A percentile compares a stretch with the other conserved stretches of the same genome.
phyloP scores from a whole-genome alignment of 768 basidiomycete genomes.

The Boletales sp. region DNA sequence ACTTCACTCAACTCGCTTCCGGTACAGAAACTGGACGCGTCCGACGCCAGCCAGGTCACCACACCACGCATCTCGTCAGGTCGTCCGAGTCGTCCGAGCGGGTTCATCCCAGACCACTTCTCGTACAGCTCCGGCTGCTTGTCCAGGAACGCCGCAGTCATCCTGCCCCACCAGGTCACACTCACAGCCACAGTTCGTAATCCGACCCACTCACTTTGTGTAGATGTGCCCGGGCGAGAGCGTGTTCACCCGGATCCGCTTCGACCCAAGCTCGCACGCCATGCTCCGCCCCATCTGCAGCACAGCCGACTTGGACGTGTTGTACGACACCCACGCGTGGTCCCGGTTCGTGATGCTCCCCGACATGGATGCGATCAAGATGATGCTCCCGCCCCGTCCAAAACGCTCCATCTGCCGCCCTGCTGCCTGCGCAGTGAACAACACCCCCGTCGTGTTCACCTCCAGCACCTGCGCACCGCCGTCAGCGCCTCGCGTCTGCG shows the following conservation, averaged over 20 bases:
- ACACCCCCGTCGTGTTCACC: slow-evolving; percentile 60
- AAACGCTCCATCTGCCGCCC: slow-evolving; percentile 54
- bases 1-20: slow-evolving; percentile 64
- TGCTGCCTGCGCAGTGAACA: slow-evolving; percentile 61
- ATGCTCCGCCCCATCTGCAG: slow-evolving; percentile 79
- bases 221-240: slow-evolving; percentile 78
- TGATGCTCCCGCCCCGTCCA: slow-evolving; percentile 49
- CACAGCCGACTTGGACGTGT: slow-evolving; percentile 73
- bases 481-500: not conserved
- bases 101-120: slow-evolving; percentile 71
- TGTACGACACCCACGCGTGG: slow-evolving; percentile 74
- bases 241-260: slow-evolving; percentile 69
- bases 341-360: slow-evolving; percentile 75
- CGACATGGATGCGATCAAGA: slow-evolving; percentile 61
- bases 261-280: slow-evolving; percentile 71
- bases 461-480: slow-evolving; percentile 49
- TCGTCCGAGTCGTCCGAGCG: slow-evolving; percentile 61
- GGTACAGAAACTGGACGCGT: slow-evolving; percentile 75
- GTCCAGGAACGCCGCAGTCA: slow-evolving; percentile 74
- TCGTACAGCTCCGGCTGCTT: slow-evolving; percentile 56
- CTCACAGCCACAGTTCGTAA: slow-evolving; percentile 7
- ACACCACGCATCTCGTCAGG: slow-evolving; percentile 40
- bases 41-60: slow-evolving; percentile 66
- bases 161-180: slow-evolving; percentile 36
- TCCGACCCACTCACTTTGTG: slow-evolving; percentile 46